These are phyloP conservation scores for Paralagenidium karlingii DNA, from an alignment of 352 stramenopile species.

Conservation along the genomic window DNA sequence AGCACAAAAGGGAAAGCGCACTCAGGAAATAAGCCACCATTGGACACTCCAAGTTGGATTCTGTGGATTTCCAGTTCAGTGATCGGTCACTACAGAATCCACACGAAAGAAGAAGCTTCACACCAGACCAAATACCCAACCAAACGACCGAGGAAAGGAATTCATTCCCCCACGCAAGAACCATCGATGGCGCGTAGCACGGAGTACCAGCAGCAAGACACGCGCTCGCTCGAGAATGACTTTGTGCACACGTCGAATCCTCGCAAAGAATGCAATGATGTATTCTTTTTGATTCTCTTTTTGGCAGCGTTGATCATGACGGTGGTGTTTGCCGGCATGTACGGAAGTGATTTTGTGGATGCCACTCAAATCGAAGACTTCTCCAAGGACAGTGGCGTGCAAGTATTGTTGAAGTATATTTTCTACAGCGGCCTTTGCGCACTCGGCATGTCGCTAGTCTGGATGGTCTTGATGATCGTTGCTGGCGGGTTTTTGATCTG, in stretches of 20 bases:
- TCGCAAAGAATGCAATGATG: conserved; percentile 54
- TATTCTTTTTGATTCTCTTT: conserved; percentile 65
- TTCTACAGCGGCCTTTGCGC: conserved; percentile 30
- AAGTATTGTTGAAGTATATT: conserved; percentile 44
- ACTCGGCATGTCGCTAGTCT: conserved; percentile 51
- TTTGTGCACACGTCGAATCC: conserved; percentile 8
- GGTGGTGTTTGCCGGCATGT: conserved; percentile 31
- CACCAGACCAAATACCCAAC: background rate
- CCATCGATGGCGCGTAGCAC: too few relatives aligned
- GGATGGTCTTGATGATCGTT: conserved; percentile 61
- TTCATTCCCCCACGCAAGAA: too few relatives aligned
- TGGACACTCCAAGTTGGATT: too few relatives aligned
- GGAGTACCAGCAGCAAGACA: conserved; percentile 8
- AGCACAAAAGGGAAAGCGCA: too few relatives aligned
- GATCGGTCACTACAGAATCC: conserved; percentile 34
- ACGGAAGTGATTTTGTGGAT: conserved; percentile 49
- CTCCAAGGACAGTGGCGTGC: conserved; percentile 24
- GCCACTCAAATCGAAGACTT: conserved; percentile 19
- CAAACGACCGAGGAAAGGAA: too few relatives aligned
- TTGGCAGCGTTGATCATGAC: conserved; percentile 31
- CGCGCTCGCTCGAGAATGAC: background rate
- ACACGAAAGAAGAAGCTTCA: background rate
- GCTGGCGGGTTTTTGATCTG: conserved; percentile 33
- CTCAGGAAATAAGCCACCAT: too few relatives aligned
- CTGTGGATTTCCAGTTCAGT: conserved; percentile 84